Evolutionary conservation across 208 protist genomes (phyloP).

Genomic region (Angomonas deanei): DNA sequence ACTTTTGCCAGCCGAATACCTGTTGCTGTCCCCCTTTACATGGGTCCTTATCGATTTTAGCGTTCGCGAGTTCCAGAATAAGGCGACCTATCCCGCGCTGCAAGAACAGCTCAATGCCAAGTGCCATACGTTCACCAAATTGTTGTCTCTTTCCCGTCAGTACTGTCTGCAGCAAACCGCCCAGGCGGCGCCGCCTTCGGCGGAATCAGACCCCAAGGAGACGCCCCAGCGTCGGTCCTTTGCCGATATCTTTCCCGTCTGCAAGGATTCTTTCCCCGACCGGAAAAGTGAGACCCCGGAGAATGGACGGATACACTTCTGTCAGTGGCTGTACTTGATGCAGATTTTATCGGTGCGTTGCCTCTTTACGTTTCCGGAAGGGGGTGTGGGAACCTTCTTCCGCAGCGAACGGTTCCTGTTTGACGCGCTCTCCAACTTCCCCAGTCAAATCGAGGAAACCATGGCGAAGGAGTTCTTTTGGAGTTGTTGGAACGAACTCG

Average conservation of each 20-base stretch:
- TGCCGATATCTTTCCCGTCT: background rate
- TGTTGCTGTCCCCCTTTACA: slow-evolving; percentile 48
- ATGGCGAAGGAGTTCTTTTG: slow-evolving; percentile 33
- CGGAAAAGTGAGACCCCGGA: background rate
- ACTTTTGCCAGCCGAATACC: slow-evolving; percentile 14
- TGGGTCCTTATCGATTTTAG: slow-evolving; percentile 65
- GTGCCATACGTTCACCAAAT: background rate
- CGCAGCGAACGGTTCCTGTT: slow-evolving; percentile 8
- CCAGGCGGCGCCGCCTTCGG: too few species aligned
- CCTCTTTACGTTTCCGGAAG: background rate
- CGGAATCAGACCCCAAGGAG: background rate
- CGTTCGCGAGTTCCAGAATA: background rate
- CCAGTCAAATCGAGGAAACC: slow-evolving; percentile 62
- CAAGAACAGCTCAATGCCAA: background rate
- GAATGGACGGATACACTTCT: slow-evolving; percentile 5
- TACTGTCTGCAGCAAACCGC: background rate
- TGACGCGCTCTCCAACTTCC: slow-evolving; percentile 29
- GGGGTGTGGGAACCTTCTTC: background rate
- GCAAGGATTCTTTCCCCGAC: background rate
- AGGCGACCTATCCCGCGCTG: background rate
- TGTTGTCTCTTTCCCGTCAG: slow-evolving; percentile 1
- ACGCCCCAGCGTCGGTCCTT: background rate
- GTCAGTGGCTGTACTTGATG: slow-evolving; percentile 43
- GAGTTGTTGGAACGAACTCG: slow-evolving; percentile 67
- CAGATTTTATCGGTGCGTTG: slow-evolving; percentile 31